phyloP scores from a whole-genome alignment of 257 asterid genomes.

The Solanum paucissectum region DNA sequence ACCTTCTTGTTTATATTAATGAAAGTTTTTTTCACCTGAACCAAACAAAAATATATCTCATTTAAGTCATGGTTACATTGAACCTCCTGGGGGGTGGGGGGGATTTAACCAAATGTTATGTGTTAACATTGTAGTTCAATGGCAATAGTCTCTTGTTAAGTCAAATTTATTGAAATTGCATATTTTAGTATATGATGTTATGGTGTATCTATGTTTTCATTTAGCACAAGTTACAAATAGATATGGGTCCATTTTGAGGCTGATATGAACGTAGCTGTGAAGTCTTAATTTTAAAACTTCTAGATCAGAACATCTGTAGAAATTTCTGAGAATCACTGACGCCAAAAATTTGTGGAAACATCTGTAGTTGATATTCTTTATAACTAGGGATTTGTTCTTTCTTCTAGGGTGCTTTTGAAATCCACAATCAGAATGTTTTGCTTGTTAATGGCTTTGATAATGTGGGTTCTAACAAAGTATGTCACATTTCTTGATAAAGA shows the following conservation, averaged over 20 bases:
- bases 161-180: background rate
- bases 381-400: background rate
- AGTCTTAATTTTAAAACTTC: background rate
- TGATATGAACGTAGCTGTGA: background rate
- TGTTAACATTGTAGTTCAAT: background rate
- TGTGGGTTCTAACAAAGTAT: background rate
- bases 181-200: background rate
- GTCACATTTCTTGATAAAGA: background rate
- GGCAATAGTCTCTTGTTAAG: background rate
- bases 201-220: background rate
- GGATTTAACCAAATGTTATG: background rate
- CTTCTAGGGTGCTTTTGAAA: background rate
- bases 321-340: background rate
- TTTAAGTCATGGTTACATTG: background rate
- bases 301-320: background rate
- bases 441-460: background rate
- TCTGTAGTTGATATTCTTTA: background rate
- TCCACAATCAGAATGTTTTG: background rate
- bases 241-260: background rate
- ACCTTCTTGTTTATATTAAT: background rate
- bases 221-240: background rate
- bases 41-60: background rate
- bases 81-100: background rate
- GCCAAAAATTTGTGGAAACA: background rate
- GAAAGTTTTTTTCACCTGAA: background rate